These are phyloP conservation scores for Asterella californica DNA, from an alignment of 225 moss, liverwort and hornwort species.

Conservation along the genomic window DNA sequence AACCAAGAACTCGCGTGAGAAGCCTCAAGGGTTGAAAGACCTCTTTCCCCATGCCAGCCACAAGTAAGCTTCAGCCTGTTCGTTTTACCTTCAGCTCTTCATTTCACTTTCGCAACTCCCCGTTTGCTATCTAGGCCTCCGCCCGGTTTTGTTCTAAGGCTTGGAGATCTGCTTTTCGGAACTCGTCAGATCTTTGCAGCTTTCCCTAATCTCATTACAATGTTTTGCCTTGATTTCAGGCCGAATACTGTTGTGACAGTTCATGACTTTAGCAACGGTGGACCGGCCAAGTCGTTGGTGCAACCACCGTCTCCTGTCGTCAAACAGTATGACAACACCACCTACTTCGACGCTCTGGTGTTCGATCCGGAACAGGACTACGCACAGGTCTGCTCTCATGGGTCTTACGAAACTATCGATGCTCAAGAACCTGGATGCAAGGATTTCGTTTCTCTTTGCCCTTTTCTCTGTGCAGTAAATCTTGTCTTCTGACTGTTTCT, in stretches of 20 bases:
- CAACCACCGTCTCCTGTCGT: neutral
- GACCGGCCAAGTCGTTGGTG: neutral
- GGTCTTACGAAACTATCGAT: neutral
- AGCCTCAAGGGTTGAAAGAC: slow-evolving; percentile 18
- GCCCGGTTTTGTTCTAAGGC: too few relatives aligned
- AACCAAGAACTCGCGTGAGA: slow-evolving; percentile 23
- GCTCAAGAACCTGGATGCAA: neutral
- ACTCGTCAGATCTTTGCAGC: too few relatives aligned
- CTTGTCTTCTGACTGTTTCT: neutral
- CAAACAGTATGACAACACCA: slow-evolving; percentile 11
- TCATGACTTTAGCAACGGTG: slow-evolving; percentile 15
- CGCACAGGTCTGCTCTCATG: slow-evolving; percentile 26
- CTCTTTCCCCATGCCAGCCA: slow-evolving; percentile 33
- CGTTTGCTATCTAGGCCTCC: too few relatives aligned
- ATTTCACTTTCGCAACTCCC: too few relatives aligned
- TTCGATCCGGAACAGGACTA: slow-evolving; percentile 29
- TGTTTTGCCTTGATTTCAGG: slow-evolving; percentile 8
- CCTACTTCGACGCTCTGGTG: slow-evolving; percentile 24
- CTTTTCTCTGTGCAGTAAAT: neutral
- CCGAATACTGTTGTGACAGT: slow-evolving; percentile 27
- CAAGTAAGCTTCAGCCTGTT: slow-evolving; percentile 23
- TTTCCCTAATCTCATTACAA: too few relatives aligned
- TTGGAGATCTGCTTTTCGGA: too few relatives aligned
- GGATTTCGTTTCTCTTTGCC: neutral
- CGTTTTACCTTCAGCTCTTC: neutral